These are phyloP conservation scores for Salvia rosmarinus DNA, from an alignment of 257 asterid genomes.

Conservation along the genomic window DNA sequence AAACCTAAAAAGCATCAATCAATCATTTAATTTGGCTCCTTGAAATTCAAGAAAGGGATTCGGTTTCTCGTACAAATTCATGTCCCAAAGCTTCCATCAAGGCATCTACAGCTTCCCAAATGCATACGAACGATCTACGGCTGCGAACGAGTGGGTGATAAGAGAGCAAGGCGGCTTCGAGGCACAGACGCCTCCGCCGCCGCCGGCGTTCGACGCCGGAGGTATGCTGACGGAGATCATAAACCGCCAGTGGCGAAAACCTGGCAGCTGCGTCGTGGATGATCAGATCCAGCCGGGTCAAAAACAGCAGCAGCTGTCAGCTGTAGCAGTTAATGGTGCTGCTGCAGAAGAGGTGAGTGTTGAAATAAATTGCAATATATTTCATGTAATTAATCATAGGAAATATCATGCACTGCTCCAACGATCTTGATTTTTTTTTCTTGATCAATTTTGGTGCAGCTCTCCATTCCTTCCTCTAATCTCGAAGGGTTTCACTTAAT, in stretches of 20 bases:
- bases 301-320: slow-evolving; percentile 45
- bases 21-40: too few species aligned
- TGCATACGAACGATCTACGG: slow-evolving; percentile 50
- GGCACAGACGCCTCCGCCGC: slow-evolving; percentile 11
- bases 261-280: slow-evolving; percentile 37
- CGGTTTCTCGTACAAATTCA: slow-evolving; percentile 28
- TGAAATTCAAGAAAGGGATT: not conserved
- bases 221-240: slow-evolving; percentile 62
- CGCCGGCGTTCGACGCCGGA: slow-evolving; percentile 42
- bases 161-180: slow-evolving; percentile 6
- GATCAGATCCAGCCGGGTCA: slow-evolving; percentile 65
- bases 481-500: slow-evolving; percentile 52
- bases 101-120: slow-evolving; percentile 44
- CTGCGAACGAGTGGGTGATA: slow-evolving; percentile 17
- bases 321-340: slow-evolving; percentile 33
- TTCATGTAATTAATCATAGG: not conserved
- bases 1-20: not conserved
- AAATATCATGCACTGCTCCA: not conserved
- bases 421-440: not conserved
- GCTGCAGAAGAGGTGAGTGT: slow-evolving; percentile 40
- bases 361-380: not conserved
- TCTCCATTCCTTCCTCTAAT: slow-evolving; percentile 30
- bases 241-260: slow-evolving; percentile 47
- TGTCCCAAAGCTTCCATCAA: slow-evolving; percentile 52
- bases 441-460: slow-evolving; percentile 42